Evolutionary conservation across 805 yeast genomes (phyloP), one percentile per base, ranked within the genome.

Genomic region (Starmerella floris): DNA sequence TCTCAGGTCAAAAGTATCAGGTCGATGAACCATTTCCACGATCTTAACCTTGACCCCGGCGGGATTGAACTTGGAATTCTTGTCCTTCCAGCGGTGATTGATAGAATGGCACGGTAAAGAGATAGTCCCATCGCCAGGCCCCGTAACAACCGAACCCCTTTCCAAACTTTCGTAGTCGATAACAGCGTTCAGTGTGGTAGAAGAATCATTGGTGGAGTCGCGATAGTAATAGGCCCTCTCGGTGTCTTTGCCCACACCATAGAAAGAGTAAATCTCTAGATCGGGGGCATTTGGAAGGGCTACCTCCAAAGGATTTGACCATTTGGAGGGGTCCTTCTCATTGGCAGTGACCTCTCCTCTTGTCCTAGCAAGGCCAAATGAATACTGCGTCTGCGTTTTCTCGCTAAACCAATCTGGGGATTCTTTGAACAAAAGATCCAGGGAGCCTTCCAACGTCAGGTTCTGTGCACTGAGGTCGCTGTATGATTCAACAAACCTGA

Each of bases 111-210:
- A 77, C 50, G 85, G 62, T 19, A 91, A 55, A 2, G 95, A 83
- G 4, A 91, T 81, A 0, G 98, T 91, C 4, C 98, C 98, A 61
- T 91, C 98, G 23, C 98, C 98, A 57, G 91, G 94, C 1, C 94
- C 79, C 56, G 83, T 67, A 30, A 70, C 68, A 0, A 91, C 95
- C 0, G 94, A 77, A 3, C 42, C 48, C 25, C 31, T 23, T n/a
- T 67, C 59, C 30, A 71, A 66, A 4, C 71, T 68, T 9, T 73
- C 81, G 21, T 72, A 62, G 51, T 81, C 84, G 39, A 91, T 83
- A 0, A 88, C 72, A 43, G 82, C 70, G 48, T 80, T 76, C 49
- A 88, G 64, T 25, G 75, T 70, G 3, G 73, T 56, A 1, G 62
- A 44, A 0, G 66, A 62, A 42, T 73, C 72, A 46, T 74, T 73